Evolutionary conservation across 371 early-diverging fungal species (phyloP).

Genomic region (Mucor mucedo): DNA sequence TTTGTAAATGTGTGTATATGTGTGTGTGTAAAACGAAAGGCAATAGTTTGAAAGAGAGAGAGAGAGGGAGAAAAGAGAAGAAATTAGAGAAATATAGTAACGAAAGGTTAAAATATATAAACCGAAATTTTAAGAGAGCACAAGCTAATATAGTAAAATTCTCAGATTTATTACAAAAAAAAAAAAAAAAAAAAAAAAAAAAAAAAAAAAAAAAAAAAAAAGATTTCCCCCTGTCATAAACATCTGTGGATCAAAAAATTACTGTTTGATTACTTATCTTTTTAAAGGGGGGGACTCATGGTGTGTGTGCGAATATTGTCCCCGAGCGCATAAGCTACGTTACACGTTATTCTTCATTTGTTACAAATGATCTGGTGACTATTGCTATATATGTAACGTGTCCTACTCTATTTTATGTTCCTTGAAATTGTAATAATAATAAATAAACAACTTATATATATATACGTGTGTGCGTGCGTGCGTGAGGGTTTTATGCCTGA

Average conservation of each 20-base stretch:
- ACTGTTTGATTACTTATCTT: neutral
- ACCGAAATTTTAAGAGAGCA: neutral
- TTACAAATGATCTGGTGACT: constrained; percentile 1
- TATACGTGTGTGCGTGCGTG: no score
- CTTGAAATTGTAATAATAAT: no score
- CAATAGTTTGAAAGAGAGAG: neutral
- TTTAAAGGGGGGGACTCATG: neutral
- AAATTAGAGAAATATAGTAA: neutral
- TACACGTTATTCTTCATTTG: constrained; percentile 9
- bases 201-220: neutral
- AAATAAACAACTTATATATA: no score
- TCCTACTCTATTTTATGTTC: neutral
- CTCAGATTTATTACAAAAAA: neutral
- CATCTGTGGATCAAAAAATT: neutral
- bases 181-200: neutral
- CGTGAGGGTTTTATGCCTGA: neutral
- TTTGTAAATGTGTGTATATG: neutral
- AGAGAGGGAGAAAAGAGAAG: neutral
- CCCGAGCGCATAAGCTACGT: neutral
- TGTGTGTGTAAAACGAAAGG: neutral
- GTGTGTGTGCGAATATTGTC: constrained; percentile 14
- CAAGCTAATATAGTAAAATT: neutral
- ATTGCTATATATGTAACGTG: constrained; percentile 5
- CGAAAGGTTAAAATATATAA: neutral
- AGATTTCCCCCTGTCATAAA: constrained; percentile 8